Evolutionary conservation across 2,329 filamentous ascomycete species (phyloP).

Genomic region (Pochonia chlamydosporia): DNA sequence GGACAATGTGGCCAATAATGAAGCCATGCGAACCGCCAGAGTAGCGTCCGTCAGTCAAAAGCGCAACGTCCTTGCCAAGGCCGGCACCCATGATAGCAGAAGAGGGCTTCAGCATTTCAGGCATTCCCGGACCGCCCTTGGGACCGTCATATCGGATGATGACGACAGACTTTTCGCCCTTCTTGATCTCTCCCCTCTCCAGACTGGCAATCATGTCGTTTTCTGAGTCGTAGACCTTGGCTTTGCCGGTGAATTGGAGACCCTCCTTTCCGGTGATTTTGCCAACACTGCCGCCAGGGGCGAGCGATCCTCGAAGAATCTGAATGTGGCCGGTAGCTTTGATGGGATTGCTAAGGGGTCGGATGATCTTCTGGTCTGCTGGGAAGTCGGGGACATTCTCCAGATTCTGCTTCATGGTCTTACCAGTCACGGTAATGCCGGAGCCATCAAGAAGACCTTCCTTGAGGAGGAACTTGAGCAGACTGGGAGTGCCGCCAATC

Average conservation of each 20-base stretch:
- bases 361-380: constrained; percentile 74
- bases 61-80: constrained; percentile 68
- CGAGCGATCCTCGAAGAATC: constrained; percentile 79
- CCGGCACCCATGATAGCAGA: constrained; percentile 90
- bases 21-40: constrained; percentile 81
- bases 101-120: constrained; percentile 89
- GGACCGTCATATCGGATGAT: constrained; percentile 92
- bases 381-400: constrained; percentile 68
- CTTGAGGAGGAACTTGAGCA: constrained; percentile 82
- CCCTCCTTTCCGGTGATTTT: constrained; percentile 96
- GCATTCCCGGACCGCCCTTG: constrained; percentile 91
- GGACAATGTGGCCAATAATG: constrained; percentile 81
- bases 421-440: constrained; percentile 80
- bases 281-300: constrained; percentile 79
- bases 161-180: constrained; percentile 81
- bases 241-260: constrained; percentile 73
- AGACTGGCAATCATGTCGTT: constrained; percentile 72
- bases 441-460: constrained; percentile 76
- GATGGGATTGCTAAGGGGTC: constrained; percentile 74
- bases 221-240: constrained; percentile 80
- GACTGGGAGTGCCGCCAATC: constrained; percentile 78
- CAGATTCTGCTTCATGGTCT: constrained; percentile 83
- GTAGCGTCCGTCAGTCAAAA: constrained; percentile 71
- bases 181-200: constrained; percentile 70
- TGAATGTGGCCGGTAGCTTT: constrained; percentile 84